Evolutionary conservation across 2,329 filamentous ascomycete species (phyloP), one percentile per base, ranked within the genome.

Genomic region (Aspergillus transmontanensis): DNA sequence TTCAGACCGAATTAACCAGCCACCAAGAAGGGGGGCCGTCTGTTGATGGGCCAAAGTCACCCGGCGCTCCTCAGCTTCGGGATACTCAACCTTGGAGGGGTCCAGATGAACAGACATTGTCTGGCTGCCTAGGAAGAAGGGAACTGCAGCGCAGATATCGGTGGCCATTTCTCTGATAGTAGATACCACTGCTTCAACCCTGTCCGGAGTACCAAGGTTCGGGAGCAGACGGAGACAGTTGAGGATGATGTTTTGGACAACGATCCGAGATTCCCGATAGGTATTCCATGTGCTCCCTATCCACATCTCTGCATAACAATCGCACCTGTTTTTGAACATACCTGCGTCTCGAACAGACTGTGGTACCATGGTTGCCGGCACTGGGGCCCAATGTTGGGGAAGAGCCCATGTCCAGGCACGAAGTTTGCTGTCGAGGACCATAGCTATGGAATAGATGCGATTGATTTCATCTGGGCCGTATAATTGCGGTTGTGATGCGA

Each of bases 241-340:
- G 23, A 73, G 63, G 26, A 74, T 74, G 56, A 74, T 73, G 16
- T 66, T 70, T 16, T 72, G 72, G 1, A 73, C 58, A 5, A 70
- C 60, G 19, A 75, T 69, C 11, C 72, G 67, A 14, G 69, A 73
- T 30, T 73, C 72, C n/a, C 73, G 72, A 54, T 71, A 73, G 4
- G 64, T 69, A 36, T 75, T 75, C 73, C 72, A 75, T 1, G 70
- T 74, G 9, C 66, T 62, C 7, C 72, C 70, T 4, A 72, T 69
- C 72, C 72, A 75, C 28, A 74, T 56, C 26, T 75, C 72, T 1
- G 65, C 26, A 58, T 75, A 75, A 63, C 72, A 75, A 62, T 75
- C 73, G n/a, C 72, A 73, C 7, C 69, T 67, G 58, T 66, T 62
- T 1, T 62, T 53, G 57, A 69, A 75, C 16, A 73, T 58, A 0